Base-by-base conservation (phyloP, 2,329 filamentous ascomycete species). In the Ophiocordyceps camponoti-leonardi region DNA sequence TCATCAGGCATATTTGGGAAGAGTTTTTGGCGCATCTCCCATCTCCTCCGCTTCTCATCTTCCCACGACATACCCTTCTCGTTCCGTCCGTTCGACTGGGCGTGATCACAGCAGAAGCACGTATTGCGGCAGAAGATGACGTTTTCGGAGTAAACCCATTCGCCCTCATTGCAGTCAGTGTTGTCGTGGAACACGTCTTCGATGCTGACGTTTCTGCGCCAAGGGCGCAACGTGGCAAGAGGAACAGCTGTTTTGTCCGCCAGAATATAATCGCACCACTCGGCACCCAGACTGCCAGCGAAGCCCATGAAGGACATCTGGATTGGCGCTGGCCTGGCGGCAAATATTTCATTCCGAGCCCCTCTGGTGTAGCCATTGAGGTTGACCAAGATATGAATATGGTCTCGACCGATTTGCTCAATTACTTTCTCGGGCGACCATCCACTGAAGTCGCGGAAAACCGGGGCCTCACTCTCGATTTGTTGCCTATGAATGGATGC, bases 281-380 rank as follows among this genome's bases (percentile, higher is more conserved):
- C 92, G 3, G 92, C 92, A 6, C 92, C 92, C 1, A 98, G 68
- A 0, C 90, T 95, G 11, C 92, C 92, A 0, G 92, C 92, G 59
- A 98, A 98, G 0, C 92, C 92, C 92, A 98, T 98, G 57, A 98
- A 98, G 0, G 92, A 94, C 92, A 98, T 98, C 53, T 98, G 92
- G 41, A 98, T 86, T 0, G 92, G 92, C 2, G 88, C 87, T 16
- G 92, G 86, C 23, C 93, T 79, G 20, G 92, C 92, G 20, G 92
- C 92, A 60, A 98, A 98, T 4, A 98, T 82, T 58, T 98, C 92
- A 54, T 98, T 98, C 22, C 88, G 79, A n/a, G 92, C 92, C 28
- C 92, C 92, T 45, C 92, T 76, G 0, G 92, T 98, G 61, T 98
- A 98, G 12, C 92, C 92, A 55, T 98, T 98, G n/a, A 98, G 72